Percentiles rank a stretch among this genome's conserved stretches.
phyloP scores from a whole-genome alignment of 371 early-diverging fungal species.

The Catenaria anguillulae region DNA sequence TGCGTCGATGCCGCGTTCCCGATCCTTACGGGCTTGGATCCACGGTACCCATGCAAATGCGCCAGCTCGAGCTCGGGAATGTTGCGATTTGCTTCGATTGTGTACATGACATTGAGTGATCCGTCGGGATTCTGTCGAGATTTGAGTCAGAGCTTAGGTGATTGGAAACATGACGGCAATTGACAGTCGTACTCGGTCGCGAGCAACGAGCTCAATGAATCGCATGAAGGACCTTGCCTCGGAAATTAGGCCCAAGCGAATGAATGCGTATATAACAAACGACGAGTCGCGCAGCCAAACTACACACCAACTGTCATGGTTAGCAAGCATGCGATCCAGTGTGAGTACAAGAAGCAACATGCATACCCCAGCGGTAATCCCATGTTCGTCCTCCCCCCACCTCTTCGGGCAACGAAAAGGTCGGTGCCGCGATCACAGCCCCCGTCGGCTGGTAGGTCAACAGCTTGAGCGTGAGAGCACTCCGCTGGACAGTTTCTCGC shows the following conservation, averaged over 20 bases:
- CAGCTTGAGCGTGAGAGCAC: slow-evolving; percentile 57
- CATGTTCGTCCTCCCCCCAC: slow-evolving; percentile 65
- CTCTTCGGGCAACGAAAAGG: slow-evolving; percentile 66
- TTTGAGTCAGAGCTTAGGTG: background rate
- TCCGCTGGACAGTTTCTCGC: slow-evolving; percentile 56
- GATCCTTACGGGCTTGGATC: slow-evolving; percentile 58
- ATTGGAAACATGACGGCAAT: slow-evolving; percentile 1
- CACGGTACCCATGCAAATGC: slow-evolving; percentile 60
- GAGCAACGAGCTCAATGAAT: slow-evolving; percentile 44
- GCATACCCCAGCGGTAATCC: slow-evolving; percentile 71
- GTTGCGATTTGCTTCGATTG: slow-evolving; percentile 48
- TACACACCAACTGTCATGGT: no score
- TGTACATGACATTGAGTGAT: slow-evolving; percentile 66
- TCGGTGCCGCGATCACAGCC: slow-evolving; percentile 65
- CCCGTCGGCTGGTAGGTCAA: slow-evolving; percentile 56
- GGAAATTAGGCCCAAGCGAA: slow-evolving; percentile 53
- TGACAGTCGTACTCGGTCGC: slow-evolving; percentile 29
- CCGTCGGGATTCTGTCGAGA: slow-evolving; percentile 51
- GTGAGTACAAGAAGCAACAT: no score
- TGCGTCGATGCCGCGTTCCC: slow-evolving; percentile 71
- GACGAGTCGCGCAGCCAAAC: slow-evolving; percentile 70
- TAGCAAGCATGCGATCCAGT: no score
- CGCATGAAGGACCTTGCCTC: slow-evolving; percentile 58
- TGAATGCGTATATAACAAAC: slow-evolving; percentile 66
- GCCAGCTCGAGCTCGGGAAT: slow-evolving; percentile 43